A percentile compares a stretch with the other conserved stretches of the same genome.
phyloP scores from a whole-genome alignment of 768 basidiomycete genomes.

The Mycena venus region DNA sequence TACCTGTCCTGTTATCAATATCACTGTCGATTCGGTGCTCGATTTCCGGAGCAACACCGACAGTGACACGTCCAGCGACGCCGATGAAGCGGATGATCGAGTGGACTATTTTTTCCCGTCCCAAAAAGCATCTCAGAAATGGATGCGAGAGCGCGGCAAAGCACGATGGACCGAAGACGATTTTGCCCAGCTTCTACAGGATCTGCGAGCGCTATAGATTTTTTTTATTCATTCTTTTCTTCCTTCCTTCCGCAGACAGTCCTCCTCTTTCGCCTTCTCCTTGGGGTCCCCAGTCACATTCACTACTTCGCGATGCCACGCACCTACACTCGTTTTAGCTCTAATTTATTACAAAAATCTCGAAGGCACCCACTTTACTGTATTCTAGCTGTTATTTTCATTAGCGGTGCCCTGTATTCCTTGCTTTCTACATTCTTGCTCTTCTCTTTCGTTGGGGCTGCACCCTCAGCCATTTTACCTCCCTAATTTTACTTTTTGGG shows the following conservation, averaged over 20 bases:
- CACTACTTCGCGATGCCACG: background rate
- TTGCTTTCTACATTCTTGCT: background rate
- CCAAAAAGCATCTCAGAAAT: constrained; percentile 14
- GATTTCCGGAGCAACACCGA: constrained; percentile 9
- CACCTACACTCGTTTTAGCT: background rate
- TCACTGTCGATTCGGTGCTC: constrained; percentile 4
- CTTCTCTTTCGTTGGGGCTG: background rate
- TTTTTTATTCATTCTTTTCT: too few relatives aligned
- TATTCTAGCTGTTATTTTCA: constrained; percentile 13
- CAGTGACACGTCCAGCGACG: constrained; percentile 23
- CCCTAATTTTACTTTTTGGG: background rate
- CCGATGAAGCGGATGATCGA: background rate
- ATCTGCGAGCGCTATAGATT: constrained; percentile 24
- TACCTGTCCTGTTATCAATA: background rate
- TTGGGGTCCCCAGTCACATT: too few relatives aligned
- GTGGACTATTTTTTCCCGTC: background rate
- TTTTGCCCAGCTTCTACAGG: constrained; percentile 24
- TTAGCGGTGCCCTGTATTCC: constrained; percentile 4
- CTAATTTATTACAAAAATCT: background rate
- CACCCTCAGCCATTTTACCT: too few relatives aligned
- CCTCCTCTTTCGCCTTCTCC: too few relatives aligned
- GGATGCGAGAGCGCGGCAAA: constrained; percentile 32
- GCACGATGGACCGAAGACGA: constrained; percentile 28
- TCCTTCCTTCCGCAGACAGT: background rate
- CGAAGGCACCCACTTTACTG: background rate